Percentiles rank a stretch among this genome's conserved stretches.
Evolutionary conservation across 2,329 filamentous ascomycete species (phyloP).

Genomic region (Metarhizium humberi): DNA sequence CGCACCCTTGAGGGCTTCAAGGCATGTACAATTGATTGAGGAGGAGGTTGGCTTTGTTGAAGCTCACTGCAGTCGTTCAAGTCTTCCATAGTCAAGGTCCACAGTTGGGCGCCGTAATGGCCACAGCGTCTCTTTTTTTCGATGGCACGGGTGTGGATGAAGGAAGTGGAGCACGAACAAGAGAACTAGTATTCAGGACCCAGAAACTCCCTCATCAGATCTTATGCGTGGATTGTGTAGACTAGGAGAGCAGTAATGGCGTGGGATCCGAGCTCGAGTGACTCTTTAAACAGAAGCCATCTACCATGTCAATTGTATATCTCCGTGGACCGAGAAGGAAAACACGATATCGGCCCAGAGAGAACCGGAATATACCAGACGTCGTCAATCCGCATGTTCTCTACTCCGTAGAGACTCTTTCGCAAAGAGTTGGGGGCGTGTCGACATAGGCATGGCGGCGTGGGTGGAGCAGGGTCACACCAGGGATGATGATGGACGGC

Average conservation of each 20-base stretch:
- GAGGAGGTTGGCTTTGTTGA: background rate
- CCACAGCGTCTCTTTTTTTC: background rate
- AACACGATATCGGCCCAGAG: too few relatives aligned
- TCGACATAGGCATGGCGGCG: constrained; percentile 1
- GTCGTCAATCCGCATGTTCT: background rate
- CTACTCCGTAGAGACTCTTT: background rate
- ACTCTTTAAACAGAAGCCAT: too few relatives aligned
- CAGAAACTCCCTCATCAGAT: background rate
- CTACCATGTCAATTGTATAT: too few relatives aligned
- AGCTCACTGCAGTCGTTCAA: background rate
- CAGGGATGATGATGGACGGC: background rate
- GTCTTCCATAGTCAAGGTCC: background rate
- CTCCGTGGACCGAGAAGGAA: too few relatives aligned
- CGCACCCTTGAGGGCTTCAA: background rate
- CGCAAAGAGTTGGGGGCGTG: constrained; percentile 2
- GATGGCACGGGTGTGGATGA: background rate
- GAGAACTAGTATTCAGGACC: background rate
- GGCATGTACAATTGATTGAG: background rate
- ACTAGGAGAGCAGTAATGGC: background rate
- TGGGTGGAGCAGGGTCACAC: constrained; percentile 7
- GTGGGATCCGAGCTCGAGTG: too few relatives aligned
- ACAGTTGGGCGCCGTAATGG: constrained; percentile 2
- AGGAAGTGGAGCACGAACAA: background rate
- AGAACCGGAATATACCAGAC: background rate
- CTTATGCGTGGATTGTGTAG: background rate